Evolutionary conservation across 371 early-diverging fungal genomes (phyloP).

Genomic region (Mucor saturninus): DNA sequence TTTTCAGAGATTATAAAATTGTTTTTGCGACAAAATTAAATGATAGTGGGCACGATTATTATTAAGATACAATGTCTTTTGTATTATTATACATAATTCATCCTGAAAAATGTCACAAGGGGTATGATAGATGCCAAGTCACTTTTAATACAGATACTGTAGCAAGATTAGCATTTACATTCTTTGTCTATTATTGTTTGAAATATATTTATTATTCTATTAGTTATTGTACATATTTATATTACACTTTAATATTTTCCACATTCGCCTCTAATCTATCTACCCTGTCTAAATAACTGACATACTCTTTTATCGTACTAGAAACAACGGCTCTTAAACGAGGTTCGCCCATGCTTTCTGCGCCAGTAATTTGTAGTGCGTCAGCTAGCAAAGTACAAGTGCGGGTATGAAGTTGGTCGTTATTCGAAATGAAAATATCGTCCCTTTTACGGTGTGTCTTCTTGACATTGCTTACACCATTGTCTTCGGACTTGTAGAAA

Average conservation of each 20-base stretch:
- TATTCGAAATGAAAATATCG: conserved; percentile 20
- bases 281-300: conserved; percentile 63
- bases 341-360: conserved; percentile 24
- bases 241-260: neutral
- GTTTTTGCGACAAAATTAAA: neutral
- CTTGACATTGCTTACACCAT: neutral
- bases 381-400: conserved; percentile 28
- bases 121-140: no score
- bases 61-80: no score
- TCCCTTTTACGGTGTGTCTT: conserved; percentile 18
- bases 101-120: no score
- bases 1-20: no score
- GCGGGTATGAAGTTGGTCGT: conserved; percentile 26
- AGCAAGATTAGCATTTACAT: no score
- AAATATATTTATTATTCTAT: neutral
- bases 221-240: neutral
- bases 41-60: neutral
- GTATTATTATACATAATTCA: no score
- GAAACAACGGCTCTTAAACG: conserved; percentile 18
- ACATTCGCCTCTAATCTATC: conserved; percentile 21
- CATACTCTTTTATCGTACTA: conserved; percentile 52
- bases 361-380: conserved; percentile 24
- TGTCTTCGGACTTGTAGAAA: conserved; percentile 7
- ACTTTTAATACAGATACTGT: no score
- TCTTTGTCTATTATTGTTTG: no score